Evolutionary conservation across 306 rosid genomes (phyloP), one percentile per base, ranked within the genome.

Genomic region (Pyrus pyrifolia): DNA sequence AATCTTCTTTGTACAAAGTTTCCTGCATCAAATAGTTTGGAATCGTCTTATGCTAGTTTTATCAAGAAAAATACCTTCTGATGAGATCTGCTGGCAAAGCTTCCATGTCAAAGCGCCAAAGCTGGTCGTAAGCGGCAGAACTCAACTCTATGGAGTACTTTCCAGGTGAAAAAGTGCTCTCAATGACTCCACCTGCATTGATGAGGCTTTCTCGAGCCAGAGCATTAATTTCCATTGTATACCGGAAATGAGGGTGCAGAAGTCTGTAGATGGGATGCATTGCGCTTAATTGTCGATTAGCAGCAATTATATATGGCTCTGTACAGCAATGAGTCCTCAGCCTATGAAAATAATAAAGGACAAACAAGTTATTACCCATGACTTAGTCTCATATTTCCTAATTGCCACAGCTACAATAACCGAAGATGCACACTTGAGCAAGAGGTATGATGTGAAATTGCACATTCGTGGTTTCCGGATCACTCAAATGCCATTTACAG

Each of bases 191-290:
- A 22, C 51, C 85, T 8, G 83, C 85, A 70, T 85, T 81, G 35
- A 85, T 55, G 14, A 85, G 88, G 18, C 63, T 49, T 62, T 71
- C 73, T 12, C 88, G 79, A 3, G 81, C 88, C 6, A 79, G 65
- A 17, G 88, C 83, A 58, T 81, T 84, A 77, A 81, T 84, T 70
- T 84, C 85, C 81, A 84, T 64, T 12, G 88, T 85, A 31, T 81
- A 85, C 58, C 88, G 71, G 27, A 85, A 85, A 75, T 85, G 88
- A 71, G 88, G 88, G 29, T 49, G 88, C 49, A 85, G 49, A 51
- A 85, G 73, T 69, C 84, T 81, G 25, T 75, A 79, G 52, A 85
- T 74, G 38, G 88, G 81, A 40, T 85, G 88, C 85, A 85, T 80
- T 67, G 68, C 83, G 62, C 83, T 83, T 3, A 83, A 60, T 51